Evolutionary conservation across 2,329 filamentous ascomycete genomes (phyloP), one percentile per base, ranked within the genome.

Genomic region (Escovopsis sp.): DNA sequence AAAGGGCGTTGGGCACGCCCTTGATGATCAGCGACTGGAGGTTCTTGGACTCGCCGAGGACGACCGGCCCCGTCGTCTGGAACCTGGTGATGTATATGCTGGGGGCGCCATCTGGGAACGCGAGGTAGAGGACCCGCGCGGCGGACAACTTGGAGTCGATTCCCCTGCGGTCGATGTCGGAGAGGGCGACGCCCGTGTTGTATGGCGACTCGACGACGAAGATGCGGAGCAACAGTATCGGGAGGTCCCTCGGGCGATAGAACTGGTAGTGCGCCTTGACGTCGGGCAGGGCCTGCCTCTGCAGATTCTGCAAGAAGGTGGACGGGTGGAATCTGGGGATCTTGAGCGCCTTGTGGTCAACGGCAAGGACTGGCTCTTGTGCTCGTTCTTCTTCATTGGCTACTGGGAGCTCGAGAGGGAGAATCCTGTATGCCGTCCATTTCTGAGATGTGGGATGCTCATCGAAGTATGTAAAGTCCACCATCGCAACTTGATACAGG

Each of bases 241-340:
- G 76, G n/a, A 82, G 66, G 1, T 70, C 67, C 41, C 72, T 68
- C 41, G 83, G 80, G n/a, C 80, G 74, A 49, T 82, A 78, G 45
- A 91, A 74, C 51, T 84, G 80, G 58, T 85, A 91, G 59, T 93
- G 84, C 5, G 83, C 82, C 58, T 91, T 93, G 50, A 88, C 74
- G 44, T 91, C 72, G 1, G 85, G 83, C 2, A 84, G 68, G 14
- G 87, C 72, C 53, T 88, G 79, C 34, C 69, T 67, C 50, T 88
- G 81, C 2, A 94, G 72, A 49, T 80, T 81, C 48, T 76, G 74
- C 32, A 93, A 66, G 57, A 94, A 94, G 0, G 81, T 84, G 5
- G 82, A 76, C 1, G 84, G 81, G 53, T 93, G 84, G 52, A 91
- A 84, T 13, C 81, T 77, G 10, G 85, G 84, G 39, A 80, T 63